These are phyloP conservation scores for Aspergillus viridinutans DNA, from an alignment of 2,329 filamentous ascomycete species.

Conservation along the genomic window DNA sequence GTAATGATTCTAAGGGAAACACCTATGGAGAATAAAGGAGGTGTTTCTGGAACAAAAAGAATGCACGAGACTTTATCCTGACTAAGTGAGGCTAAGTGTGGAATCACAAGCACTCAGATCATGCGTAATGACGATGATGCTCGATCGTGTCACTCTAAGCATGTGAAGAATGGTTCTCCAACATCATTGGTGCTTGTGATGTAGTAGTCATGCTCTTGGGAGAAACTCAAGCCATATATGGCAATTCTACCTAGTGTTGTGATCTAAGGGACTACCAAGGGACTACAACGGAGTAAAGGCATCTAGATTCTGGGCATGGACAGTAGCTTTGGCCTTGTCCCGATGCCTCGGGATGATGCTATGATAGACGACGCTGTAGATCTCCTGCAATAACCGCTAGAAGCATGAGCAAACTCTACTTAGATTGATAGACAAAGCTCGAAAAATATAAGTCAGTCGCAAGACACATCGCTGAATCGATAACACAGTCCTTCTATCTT, in stretches of 20 bases:
- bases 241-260: background rate
- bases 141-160: background rate
- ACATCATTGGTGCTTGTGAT: background rate
- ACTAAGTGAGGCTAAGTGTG: background rate
- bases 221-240: background rate
- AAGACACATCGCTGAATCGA: background rate
- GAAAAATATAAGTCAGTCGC: background rate
- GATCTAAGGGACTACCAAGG: background rate
- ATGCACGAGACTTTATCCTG: background rate
- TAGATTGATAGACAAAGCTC: background rate
- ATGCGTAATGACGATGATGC: background rate
- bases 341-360: conserved; percentile 4
- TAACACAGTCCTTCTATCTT: background rate
- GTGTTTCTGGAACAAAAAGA: background rate
- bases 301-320: background rate
- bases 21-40: background rate
- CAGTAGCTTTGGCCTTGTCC: background rate
- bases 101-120: background rate
- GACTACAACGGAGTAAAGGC: background rate
- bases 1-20: background rate
- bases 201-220: too few relatives aligned
- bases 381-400: background rate
- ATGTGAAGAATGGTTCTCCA: background rate
- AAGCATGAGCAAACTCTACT: background rate
- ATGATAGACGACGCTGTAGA: background rate